Conservation (phyloP, 129 eudicot species). For the Sambucus nigra region DNA sequence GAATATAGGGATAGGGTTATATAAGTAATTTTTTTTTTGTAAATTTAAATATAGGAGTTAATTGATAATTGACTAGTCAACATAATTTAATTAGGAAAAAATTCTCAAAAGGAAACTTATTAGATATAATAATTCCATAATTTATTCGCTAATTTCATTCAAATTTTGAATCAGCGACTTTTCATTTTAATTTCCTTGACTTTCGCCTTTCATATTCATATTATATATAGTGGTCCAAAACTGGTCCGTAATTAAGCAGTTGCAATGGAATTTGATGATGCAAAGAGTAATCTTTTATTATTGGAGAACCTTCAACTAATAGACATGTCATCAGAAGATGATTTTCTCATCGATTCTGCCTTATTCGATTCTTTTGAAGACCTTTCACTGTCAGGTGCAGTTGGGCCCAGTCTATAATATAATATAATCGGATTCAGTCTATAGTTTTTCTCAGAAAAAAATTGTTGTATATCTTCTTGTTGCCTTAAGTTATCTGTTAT, state of each 20-base stretch:
- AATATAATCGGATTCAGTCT: too few species aligned
- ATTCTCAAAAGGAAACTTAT: too few species aligned
- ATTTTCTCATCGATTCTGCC: constrained; percentile 43
- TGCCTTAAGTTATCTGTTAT: neutral
- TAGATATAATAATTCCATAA: too few species aligned
- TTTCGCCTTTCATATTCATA: constrained; percentile 1
- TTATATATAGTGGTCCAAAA: neutral
- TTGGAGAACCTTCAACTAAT: constrained; percentile 41
- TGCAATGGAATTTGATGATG: constrained; percentile 8
- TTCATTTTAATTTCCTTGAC: neutral
- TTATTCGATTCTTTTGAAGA: constrained; percentile 39
- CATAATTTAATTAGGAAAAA: too few species aligned
- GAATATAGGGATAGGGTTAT: too few species aligned
- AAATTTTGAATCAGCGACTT: neutral
- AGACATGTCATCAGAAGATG: constrained; percentile 52
- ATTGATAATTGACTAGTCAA: too few species aligned
- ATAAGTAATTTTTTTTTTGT: too few species aligned
- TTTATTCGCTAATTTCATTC: neutral
- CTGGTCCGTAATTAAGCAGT: neutral
- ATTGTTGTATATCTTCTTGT: neutral
- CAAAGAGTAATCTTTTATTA: constrained; percentile 12
- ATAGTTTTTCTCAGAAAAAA: too few species aligned
- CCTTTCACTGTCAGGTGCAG: constrained; percentile 58
- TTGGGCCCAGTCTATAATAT: too few species aligned
- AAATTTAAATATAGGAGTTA: too few species aligned